Percentiles rank a stretch among this genome's conserved stretches.
Evolutionary conservation across 1,139 yeast species (phyloP).

Genomic region (Cylindricascospora bacillispora): DNA sequence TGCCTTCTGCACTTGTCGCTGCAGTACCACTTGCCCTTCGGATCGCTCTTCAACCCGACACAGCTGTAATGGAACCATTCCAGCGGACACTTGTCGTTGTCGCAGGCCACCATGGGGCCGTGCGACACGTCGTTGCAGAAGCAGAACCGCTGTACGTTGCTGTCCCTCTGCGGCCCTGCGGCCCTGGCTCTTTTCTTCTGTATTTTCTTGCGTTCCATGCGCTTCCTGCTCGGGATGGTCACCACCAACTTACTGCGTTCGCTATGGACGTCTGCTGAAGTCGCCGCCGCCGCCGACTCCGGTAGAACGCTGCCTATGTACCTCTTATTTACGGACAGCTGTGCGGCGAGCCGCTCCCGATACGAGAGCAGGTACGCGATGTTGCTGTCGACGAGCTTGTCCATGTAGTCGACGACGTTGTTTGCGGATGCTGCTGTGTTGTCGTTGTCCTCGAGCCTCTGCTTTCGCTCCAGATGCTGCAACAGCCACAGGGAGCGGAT

Average conservation of each 20-base stretch:
- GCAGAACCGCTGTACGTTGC: slow-evolving; percentile 39
- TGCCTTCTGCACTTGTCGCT: slow-evolving; percentile 43
- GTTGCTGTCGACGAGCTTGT: slow-evolving; percentile 2
- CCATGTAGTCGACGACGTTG: slow-evolving; percentile 2
- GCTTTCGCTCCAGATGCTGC: slow-evolving; percentile 29
- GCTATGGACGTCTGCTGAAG: no score
- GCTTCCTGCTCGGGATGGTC: no score
- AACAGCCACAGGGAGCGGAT: slow-evolving; percentile 36
- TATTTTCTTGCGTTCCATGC: slow-evolving; percentile 2
- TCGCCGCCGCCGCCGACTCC: no score
- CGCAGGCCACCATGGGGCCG: slow-evolving; percentile 92
- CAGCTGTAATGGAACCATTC: slow-evolving; percentile 82
- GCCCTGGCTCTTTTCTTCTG: slow-evolving; percentile 1
- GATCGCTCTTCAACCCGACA: slow-evolving; percentile 73
- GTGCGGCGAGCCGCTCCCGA: slow-evolving; percentile 1
- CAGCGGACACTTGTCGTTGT: slow-evolving; percentile 62
- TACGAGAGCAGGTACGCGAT: slow-evolving; percentile 4
- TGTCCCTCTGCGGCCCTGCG: no score
- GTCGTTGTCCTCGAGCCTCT: slow-evolving; percentile 11
- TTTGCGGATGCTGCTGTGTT: slow-evolving; percentile 1
- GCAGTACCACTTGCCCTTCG: slow-evolving; percentile 81
- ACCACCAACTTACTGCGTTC: neutral
- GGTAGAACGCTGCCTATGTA: no score
- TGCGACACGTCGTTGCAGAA: slow-evolving; percentile 75
- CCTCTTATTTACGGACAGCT: slow-evolving; percentile 2